Evolutionary conservation across 2,329 filamentous ascomycete genomes (phyloP), one percentile per base, ranked within the genome.

Genomic region (Clathrospora elynae): DNA sequence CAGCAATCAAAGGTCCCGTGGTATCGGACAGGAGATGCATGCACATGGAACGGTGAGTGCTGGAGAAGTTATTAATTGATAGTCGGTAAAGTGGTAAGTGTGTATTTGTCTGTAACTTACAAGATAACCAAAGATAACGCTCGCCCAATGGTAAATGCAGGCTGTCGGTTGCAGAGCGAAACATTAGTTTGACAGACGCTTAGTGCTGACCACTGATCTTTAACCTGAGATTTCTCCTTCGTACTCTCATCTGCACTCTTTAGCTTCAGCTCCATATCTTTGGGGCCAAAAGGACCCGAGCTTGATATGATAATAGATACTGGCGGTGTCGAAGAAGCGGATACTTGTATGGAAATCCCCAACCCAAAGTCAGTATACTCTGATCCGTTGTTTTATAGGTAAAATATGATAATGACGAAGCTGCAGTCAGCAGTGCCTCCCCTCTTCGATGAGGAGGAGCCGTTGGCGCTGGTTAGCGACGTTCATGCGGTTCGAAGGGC

Each of bases 391-490:
- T 16, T 12, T 30, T 5, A 30, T 11, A n/a, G 24, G 20, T 13
- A 22, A 26, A 17, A 28, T 5, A 23, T 16, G 10, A 34, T 28
- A 28, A 28, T 28, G 33, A 23, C 30, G 23, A 33, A 41, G 30
- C 37, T 31, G 37, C 37, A 41, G 37, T 34, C 30, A 41, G 37
- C 37, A 34, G 19, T 6, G 30, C 16, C n/a, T 17, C 28, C 14
- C 9, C 28, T 30, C 22, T 44, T 31, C 31, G 45, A 36, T 17
- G 13, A 20, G 45, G 40, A 44, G 48, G 44, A 43, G 45, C 44
- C 10, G 23, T 34, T 35, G 23, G 23, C 14, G 14, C 29, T 38
- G 13, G 17, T 10, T 19, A 38, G 29, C 10, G 19, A 35, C n/a
- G 25, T 11, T 14, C 10, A 17, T 19, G 25, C 14, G 16, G 12